These are phyloP conservation scores for Talaromyces borbonicus DNA, from an alignment of 495 filamentous ascomycete genomes.

Conservation along the genomic window DNA sequence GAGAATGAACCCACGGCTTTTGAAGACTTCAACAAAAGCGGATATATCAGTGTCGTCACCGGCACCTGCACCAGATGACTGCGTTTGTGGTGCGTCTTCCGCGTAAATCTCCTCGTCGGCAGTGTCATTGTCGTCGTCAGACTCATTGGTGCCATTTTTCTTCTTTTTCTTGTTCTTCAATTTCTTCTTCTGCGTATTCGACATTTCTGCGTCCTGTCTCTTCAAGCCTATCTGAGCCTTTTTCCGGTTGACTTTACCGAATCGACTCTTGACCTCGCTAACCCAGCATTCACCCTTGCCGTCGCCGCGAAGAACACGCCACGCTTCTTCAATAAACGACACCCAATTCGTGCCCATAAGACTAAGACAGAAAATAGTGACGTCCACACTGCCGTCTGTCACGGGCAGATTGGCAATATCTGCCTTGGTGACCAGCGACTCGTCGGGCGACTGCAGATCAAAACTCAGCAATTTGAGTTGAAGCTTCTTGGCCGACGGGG, in stretches of 20 bases:
- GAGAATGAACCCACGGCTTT: conserved; percentile 68
- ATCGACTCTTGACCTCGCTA: conserved; percentile 89
- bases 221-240: conserved; percentile 49
- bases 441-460: conserved; percentile 52
- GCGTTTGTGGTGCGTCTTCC: conserved; percentile 33
- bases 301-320: conserved; percentile 59
- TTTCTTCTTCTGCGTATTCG: conserved; percentile 45
- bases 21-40: conserved; percentile 79
- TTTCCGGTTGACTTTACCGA: conserved; percentile 53
- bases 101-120: conserved; percentile 38
- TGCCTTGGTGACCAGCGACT: conserved; percentile 65
- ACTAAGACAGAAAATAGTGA: conserved; percentile 88
- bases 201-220: conserved; percentile 46
- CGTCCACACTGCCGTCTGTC: conserved; percentile 59
- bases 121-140: conserved; percentile 21
- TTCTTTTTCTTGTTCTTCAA: conserved; percentile 26
- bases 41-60: conserved; percentile 68
- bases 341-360: conserved; percentile 99
- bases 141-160: conserved; percentile 25
- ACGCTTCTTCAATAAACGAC: conserved; percentile 91
- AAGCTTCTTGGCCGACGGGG: conserved; percentile 47
- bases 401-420: conserved; percentile 81
- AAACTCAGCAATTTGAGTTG: conserved; percentile 58
- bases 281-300: conserved; percentile 96
- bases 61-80: conserved; percentile 17